Base-by-base conservation (phyloP, 441 rosid genomes). In the Erodium trifolium region DNA sequence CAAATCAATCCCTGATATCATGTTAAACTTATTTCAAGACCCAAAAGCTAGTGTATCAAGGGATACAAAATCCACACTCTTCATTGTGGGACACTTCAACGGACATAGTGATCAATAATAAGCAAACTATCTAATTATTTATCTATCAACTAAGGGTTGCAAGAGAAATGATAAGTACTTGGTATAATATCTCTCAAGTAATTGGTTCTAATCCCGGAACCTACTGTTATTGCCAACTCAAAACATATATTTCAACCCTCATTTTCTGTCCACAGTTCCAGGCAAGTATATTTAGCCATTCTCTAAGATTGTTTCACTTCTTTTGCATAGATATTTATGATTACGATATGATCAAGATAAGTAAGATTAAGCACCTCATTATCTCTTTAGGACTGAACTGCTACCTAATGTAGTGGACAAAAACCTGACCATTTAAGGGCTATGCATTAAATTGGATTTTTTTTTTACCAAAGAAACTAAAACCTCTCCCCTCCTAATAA, bases 401-500 rank as follows among this genome's bases (percentile, higher is more conserved):
- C 29, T 59, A 19, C 64, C 64, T 59, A 18, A 17, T 19, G 12
- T 6, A 19, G 18, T 12, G 64, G 64, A 19, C 64, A 59, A 59
- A 59, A 59, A 59, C 64, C 34, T 59, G 19, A 59, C 64, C 64
- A 19, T 59, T 59, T 4, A 59, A 18, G 41, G 64, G 12, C n/a
- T 23, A 59, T 18, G 64, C 64, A 59, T 19, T 19, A 7, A 19
- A 23, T 59, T 18, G 18, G 29, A 59, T 37, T 37, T 37, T 37
- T 37, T 17, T 16, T 16, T 57, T 10, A 57, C 23, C 63, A 57
- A 8, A 57, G 29, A 57, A 57, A 57, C 29, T 57, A 57, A 16
- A 57, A 57, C 17, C 63, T 57, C 12, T 57, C 63, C 29, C 17
- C 63, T 57, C 19, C 16, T 3, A 10, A 57, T 7, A 57, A 57